These are phyloP conservation scores for Pleurotus sapidus DNA, from an alignment of 768 basidiomycete species.

Conservation along the genomic window DNA sequence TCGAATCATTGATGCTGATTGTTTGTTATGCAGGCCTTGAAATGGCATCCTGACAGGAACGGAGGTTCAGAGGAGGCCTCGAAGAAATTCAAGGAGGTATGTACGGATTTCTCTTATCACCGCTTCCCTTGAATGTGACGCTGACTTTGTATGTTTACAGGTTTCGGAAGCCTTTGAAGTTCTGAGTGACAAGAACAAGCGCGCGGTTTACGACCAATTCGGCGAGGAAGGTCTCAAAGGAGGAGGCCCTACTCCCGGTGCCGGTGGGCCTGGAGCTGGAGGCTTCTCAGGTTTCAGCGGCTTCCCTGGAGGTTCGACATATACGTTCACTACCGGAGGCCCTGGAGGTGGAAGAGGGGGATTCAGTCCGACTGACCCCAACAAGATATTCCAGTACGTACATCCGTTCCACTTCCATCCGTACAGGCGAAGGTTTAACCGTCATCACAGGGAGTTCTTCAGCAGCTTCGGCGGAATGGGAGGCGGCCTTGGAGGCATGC, in stretches of 20 bases:
- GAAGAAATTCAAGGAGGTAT: conserved; percentile 88
- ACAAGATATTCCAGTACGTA: conserved; percentile 86
- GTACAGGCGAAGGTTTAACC: background rate
- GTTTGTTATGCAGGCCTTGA: conserved; percentile 55
- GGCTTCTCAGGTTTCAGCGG: conserved; percentile 32
- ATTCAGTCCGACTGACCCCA: conserved; percentile 79
- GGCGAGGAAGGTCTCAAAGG: conserved; percentile 94
- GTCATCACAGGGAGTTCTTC: conserved; percentile 39
- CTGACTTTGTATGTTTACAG: conserved; percentile 31
- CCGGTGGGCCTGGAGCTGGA: conserved; percentile 38
- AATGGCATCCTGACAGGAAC: conserved; percentile 96
- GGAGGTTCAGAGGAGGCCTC: conserved; percentile 81
- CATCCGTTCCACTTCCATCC: background rate
- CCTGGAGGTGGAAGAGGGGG: conserved; percentile 48
- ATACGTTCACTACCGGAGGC: conserved; percentile 51
- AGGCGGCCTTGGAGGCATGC: conserved; percentile 35
- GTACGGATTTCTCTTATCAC: conserved; percentile 11
- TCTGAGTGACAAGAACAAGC: conserved; percentile 83
- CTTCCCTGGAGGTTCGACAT: conserved; percentile 51
- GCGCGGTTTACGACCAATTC: conserved; percentile 86
- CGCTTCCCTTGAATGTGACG: background rate
- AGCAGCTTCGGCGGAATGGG: conserved; percentile 34
- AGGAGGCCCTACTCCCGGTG: conserved; percentile 51
- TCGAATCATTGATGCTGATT: conserved; percentile 4
- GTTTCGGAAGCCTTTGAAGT: conserved; percentile 97